These are phyloP conservation scores for Teratosphaeria nubilosa DNA, from an alignment of 2,329 filamentous ascomycete species.

Conservation along the genomic window DNA sequence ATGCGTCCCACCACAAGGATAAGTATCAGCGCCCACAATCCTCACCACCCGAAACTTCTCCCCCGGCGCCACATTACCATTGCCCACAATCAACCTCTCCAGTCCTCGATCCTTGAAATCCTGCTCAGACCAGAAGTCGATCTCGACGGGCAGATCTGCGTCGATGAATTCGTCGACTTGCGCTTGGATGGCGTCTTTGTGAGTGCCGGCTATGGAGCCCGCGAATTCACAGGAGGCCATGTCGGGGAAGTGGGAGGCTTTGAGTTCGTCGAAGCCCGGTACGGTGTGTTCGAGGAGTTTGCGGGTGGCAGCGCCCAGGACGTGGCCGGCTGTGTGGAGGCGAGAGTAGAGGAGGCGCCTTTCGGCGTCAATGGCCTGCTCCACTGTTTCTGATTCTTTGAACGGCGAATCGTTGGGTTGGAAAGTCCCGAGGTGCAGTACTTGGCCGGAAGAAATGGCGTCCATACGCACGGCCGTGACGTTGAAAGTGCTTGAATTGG, in stretches of 20 bases:
- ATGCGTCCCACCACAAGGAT: constrained; percentile 69
- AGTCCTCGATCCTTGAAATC: constrained; percentile 48
- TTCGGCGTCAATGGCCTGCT: constrained; percentile 50
- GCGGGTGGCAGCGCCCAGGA: constrained; percentile 58
- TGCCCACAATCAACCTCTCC: constrained; percentile 38
- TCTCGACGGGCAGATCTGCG: constrained; percentile 47
- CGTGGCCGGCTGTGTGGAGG: constrained; percentile 64
- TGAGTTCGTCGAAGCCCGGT: constrained; percentile 52
- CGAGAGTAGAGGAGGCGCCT: constrained; percentile 56
- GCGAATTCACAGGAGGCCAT: constrained; percentile 58
- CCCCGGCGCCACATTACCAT: constrained; percentile 24
- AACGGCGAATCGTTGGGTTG: constrained; percentile 4
- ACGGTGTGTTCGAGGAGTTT: constrained; percentile 42
- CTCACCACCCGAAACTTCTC: constrained; percentile 57
- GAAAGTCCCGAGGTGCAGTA: constrained; percentile 58
- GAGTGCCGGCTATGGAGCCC: constrained; percentile 55
- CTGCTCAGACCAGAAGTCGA: constrained; percentile 58
- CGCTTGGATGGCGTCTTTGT: constrained; percentile 52
- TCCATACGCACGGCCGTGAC: constrained; percentile 51
- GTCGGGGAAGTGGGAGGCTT: constrained; percentile 62
- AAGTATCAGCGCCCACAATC: constrained; percentile 57
- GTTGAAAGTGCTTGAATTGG: constrained; percentile 31
- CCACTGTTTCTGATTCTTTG: constrained; percentile 29
- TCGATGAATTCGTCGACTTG: constrained; percentile 50
- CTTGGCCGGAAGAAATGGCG: constrained; percentile 39